A percentile compares a stretch with the other conserved stretches of the same genome.
Evolutionary conservation across 495 filamentous ascomycete species (phyloP).

Genomic region (Daldinia bambusicola): DNA sequence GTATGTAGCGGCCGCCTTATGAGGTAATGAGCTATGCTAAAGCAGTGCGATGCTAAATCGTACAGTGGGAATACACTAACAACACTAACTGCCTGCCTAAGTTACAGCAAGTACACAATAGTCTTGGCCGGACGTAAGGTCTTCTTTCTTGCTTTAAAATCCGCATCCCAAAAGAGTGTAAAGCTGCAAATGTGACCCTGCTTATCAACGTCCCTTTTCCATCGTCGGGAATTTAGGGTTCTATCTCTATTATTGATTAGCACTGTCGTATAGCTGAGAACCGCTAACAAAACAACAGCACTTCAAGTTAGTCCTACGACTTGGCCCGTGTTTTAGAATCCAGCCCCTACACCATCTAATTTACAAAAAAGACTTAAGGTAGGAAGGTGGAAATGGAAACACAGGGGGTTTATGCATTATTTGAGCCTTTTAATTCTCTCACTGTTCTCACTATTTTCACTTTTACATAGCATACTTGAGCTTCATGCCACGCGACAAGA

Average conservation of each 20-base stretch:
- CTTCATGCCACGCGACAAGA: slow-evolving; percentile 30
- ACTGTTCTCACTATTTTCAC: slow-evolving; percentile 6
- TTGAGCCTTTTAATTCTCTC: slow-evolving; percentile 44
- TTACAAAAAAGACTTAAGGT: slow-evolving; percentile 20
- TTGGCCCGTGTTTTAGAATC: background rate
- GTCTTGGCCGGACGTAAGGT: too few relatives aligned
- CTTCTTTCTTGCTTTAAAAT: background rate
- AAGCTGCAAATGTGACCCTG: slow-evolving; percentile 4
- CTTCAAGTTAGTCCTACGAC: too few relatives aligned
- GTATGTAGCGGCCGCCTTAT: too few relatives aligned
- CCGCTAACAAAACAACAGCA: slow-evolving; percentile 24
- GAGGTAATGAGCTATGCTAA: too few relatives aligned
- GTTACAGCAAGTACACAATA: too few relatives aligned
- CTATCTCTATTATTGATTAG: background rate
- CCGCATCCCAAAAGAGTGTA: background rate
- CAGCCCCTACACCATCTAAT: slow-evolving; percentile 16
- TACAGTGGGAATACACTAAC: too few relatives aligned
- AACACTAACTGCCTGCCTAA: too few relatives aligned
- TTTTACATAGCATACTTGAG: background rate
- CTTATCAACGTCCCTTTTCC: slow-evolving; percentile 13
- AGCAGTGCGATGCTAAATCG: too few relatives aligned
- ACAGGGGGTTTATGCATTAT: slow-evolving; percentile 35
- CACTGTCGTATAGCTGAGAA: slow-evolving; percentile 25
- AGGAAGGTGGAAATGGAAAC: slow-evolving; percentile 2
- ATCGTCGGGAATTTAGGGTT: slow-evolving; percentile 7